Evolutionary conservation across 768 basidiomycete species (phyloP), one percentile per base, ranked within the genome.

Genomic region (Xerocomellus intermedius): DNA sequence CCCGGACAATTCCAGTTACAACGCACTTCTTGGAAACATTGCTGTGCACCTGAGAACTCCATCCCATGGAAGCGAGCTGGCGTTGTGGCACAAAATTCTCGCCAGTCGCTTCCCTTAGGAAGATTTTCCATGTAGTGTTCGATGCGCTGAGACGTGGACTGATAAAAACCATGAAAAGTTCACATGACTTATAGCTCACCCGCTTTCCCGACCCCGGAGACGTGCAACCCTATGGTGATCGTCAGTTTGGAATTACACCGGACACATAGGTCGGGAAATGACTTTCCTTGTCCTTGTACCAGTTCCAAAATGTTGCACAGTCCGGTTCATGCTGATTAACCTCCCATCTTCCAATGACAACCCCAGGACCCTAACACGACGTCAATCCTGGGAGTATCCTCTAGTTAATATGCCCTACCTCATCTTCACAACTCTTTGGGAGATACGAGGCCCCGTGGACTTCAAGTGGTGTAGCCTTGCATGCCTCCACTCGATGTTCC

Each of bases 51-150:
- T 0, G 42, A 22, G 38, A 70, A 73, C 21, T 64, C 61, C 52
- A 70, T 46, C 7, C 60, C 59, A n/a, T 17, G 56, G 54, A 73
- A 70, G 12, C 33, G 50, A 1, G 51, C 64, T 0, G 71, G 71
- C 2, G 71, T 73, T 8, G 70, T 71, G 14, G 72, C 66, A 46
- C 72, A 73, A 44, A 73, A 68, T 44, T 65, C 61, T 10, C 59
- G 56, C 70, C 71, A 73, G 24, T 67, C 64, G 16, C 61, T 48
- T 7, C 69, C 67, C 8, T 6, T 4, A 8, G 65, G 69, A 16
- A 73, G 60, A 16, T 68, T 65, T n/a, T 65, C 62, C 8, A 73
- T 46, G 42, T 59, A 67, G 2, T 69, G 64, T 21, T 73, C 69
- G 48, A 71, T 63, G 26, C 61, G 63, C 69, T 73, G 45, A 2